Percentiles rank a stretch among this genome's conserved stretches.
phyloP scores from a whole-genome alignment of 305 asterid species.

The Solanum hybrid region DNA sequence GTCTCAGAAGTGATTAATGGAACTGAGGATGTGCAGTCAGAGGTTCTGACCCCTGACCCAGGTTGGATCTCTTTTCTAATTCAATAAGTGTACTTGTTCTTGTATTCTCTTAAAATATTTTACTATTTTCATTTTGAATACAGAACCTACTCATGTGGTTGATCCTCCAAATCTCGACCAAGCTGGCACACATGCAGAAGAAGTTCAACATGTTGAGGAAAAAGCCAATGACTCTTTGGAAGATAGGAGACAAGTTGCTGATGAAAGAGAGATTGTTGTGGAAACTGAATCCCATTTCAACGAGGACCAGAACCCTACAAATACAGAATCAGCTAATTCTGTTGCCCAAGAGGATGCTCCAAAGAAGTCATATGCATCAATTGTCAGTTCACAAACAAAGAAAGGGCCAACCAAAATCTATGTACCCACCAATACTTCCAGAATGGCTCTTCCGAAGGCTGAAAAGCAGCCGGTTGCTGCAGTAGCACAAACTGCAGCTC shows the following conservation, averaged over 20 bases:
- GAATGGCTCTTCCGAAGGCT: constrained; percentile 24
- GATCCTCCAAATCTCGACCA: constrained; percentile 33
- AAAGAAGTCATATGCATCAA: constrained; percentile 92
- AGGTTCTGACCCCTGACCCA: constrained; percentile 29
- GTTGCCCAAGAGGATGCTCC: constrained; percentile 48
- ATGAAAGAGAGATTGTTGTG: constrained; percentile 28
- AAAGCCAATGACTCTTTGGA: constrained; percentile 28
- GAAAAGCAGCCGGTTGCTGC: constrained; percentile 38
- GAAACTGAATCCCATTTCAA: constrained; percentile 37
- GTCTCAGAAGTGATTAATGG: constrained; percentile 18
- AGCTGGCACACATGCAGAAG: constrained; percentile 34
- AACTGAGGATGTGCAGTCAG: constrained; percentile 19
- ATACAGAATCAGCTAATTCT: constrained; percentile 32
- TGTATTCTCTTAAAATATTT: not conserved
- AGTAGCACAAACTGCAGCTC: constrained; percentile 26
- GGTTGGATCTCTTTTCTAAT: constrained; percentile 28
- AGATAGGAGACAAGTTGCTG: constrained; percentile 32
- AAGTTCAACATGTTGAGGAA: constrained; percentile 37
- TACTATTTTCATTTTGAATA: constrained; percentile 15
- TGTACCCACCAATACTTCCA: constrained; percentile 40
- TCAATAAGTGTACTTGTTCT: not conserved
- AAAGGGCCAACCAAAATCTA: constrained; percentile 46
- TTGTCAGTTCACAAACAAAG: constrained; percentile 53
- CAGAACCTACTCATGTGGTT: constrained; percentile 55
- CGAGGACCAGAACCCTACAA: constrained; percentile 26